Evolutionary conservation across 192 early-diverging fungal genomes (phyloP).

Genomic region (Bifiguratus adelaidae): DNA sequence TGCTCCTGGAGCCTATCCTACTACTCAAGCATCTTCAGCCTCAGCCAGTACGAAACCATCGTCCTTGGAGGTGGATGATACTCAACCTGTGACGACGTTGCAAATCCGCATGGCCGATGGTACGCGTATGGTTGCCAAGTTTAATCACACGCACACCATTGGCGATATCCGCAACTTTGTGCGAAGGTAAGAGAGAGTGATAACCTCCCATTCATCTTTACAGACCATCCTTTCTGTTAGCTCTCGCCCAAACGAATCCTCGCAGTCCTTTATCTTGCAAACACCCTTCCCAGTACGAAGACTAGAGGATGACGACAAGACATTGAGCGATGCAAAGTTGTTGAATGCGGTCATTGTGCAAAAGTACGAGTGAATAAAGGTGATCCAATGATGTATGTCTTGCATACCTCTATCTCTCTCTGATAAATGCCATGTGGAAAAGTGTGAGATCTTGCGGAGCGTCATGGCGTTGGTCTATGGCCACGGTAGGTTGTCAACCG

Average conservation of each 20-base stretch:
- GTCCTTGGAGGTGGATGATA: conserved; percentile 54
- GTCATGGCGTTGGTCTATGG: too few relatives aligned
- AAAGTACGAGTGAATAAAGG: conserved; percentile 16
- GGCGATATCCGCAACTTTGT: conserved; percentile 75
- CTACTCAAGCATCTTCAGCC: conserved; percentile 13
- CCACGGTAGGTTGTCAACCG: too few relatives aligned
- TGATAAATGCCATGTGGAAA: too few relatives aligned
- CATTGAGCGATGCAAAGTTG: conserved; percentile 74
- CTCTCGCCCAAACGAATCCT: conserved; percentile 44
- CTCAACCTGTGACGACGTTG: conserved; percentile 73
- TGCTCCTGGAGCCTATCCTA: conserved; percentile 14
- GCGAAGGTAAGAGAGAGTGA: conserved; percentile 32
- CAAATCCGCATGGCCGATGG: conserved; percentile 91
- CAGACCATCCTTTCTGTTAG: conserved; percentile 8
- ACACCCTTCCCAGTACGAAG: conserved; percentile 81
- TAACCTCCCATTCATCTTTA: not conserved
- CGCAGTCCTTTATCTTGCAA: conserved; percentile 63
- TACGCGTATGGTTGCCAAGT: conserved; percentile 67
- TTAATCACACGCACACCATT: conserved; percentile 87
- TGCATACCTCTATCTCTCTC: too few relatives aligned
- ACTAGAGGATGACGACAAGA: conserved; percentile 54
- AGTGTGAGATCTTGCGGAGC: too few relatives aligned
- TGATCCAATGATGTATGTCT: too few relatives aligned
- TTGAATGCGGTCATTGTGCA: conserved; percentile 84
- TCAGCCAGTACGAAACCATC: conserved; percentile 1